phyloP scores from a whole-genome alignment of 495 filamentous ascomycete genomes.

The Talaromyces adpressus region DNA sequence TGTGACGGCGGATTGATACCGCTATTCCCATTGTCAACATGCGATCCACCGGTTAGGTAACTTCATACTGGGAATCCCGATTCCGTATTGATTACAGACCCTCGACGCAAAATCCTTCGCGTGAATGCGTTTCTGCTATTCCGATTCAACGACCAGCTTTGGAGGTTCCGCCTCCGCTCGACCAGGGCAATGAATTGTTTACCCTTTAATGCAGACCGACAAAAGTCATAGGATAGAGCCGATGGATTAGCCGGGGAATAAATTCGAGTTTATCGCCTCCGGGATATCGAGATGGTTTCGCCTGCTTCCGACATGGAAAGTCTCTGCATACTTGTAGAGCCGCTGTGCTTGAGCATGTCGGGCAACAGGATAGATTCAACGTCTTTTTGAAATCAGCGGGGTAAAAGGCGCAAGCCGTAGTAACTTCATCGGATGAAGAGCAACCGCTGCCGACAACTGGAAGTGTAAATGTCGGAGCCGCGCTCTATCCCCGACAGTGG shows the following conservation, averaged over 20 bases:
- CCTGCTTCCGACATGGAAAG: not conserved
- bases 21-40: too few relatives aligned
- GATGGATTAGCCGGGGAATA: not conserved
- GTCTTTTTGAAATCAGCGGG: not conserved
- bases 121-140: too few relatives aligned
- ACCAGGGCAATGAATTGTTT: not conserved
- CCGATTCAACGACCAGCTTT: not conserved
- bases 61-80: too few relatives aligned
- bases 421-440: not conserved
- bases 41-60: too few relatives aligned
- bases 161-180: not conserved
- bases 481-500: not conserved
- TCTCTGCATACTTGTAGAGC: not conserved
- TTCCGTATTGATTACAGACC: too few relatives aligned
- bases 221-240: not conserved
- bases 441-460: not conserved
- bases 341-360: not conserved
- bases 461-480: not conserved
- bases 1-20: too few relatives aligned
- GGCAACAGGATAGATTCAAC: not conserved
- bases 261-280: not conserved
- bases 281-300: not conserved
- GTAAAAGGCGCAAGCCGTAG: not conserved
- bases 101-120: too few relatives aligned
- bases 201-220: not conserved